Conservation (phyloP, 768 basidiomycete species). For the Boletus tomentosulus region DNA sequence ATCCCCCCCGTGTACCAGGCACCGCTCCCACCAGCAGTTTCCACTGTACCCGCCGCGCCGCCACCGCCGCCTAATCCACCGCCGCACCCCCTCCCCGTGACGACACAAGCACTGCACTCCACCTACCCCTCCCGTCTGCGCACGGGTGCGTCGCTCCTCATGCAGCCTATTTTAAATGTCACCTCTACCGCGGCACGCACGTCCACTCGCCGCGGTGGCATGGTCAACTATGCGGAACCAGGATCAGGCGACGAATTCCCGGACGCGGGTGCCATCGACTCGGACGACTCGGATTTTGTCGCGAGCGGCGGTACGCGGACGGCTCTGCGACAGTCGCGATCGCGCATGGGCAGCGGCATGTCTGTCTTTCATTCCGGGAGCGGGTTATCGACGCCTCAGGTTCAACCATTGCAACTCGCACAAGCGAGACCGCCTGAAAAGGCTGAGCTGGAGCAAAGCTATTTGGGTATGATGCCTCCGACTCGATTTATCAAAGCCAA, state of each 20-base stretch:
- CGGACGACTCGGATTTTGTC: slow-evolving; percentile 79
- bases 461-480: slow-evolving; percentile 83
- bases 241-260: slow-evolving; percentile 79
- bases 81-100: slow-evolving; percentile 53
- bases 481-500: slow-evolving; percentile 67
- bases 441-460: slow-evolving; percentile 79
- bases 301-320: slow-evolving; percentile 62
- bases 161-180: slow-evolving; percentile 73
- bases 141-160: slow-evolving; percentile 83
- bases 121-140: slow-evolving; percentile 88
- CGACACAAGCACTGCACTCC: slow-evolving; percentile 68
- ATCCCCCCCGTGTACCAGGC: slow-evolving; percentile 37
- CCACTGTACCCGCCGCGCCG: slow-evolving; percentile 24
- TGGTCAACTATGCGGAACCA: slow-evolving; percentile 84
- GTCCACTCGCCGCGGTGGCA: slow-evolving; percentile 57
- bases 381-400: slow-evolving; percentile 36
- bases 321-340: slow-evolving; percentile 46
- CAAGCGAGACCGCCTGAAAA: slow-evolving; percentile 35
- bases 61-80: slow-evolving; percentile 44
- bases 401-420: slow-evolving; percentile 18
- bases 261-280: slow-evolving; percentile 77
- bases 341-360: slow-evolving; percentile 45
- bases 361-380: slow-evolving; percentile 53
- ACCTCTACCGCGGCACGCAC: slow-evolving; percentile 42
- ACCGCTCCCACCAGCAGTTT: slow-evolving; percentile 31